phyloP scores from a whole-genome alignment of 192 early-diverging fungal species.

The Oehlia diaphana region DNA sequence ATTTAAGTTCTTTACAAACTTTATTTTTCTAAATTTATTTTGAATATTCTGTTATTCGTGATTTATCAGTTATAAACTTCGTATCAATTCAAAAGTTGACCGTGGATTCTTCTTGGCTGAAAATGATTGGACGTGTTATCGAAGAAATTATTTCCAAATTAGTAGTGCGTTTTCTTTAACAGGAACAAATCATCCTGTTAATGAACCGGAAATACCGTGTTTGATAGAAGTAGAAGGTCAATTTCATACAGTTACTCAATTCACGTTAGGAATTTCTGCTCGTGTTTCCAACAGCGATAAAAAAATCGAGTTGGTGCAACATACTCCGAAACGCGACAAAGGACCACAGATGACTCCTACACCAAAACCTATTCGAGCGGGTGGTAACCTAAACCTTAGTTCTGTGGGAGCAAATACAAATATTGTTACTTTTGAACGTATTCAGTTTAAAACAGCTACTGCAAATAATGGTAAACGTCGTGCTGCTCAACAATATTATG shows the following conservation, averaged over 20 bases:
- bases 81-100: slow-evolving; percentile 80
- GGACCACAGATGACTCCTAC: slow-evolving; percentile 78
- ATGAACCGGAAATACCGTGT: slow-evolving; percentile 58
- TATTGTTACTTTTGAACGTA: slow-evolving; percentile 81
- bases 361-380: slow-evolving; percentile 57
- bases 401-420: slow-evolving; percentile 42
- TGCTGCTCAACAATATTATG: slow-evolving; percentile 94
- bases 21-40: neutral
- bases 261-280: slow-evolving; percentile 76
- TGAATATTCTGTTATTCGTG: slow-evolving; percentile 5
- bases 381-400: slow-evolving; percentile 52
- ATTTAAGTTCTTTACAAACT: neutral
- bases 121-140: slow-evolving; percentile 92
- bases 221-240: slow-evolving; percentile 60
- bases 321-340: slow-evolving; percentile 92
- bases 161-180: slow-evolving; percentile 62
- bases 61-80: slow-evolving; percentile 49
- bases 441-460: slow-evolving; percentile 97
- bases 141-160: slow-evolving; percentile 93
- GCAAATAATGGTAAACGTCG: slow-evolving; percentile 93
- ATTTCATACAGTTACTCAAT: slow-evolving; percentile 59
- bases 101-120: slow-evolving; percentile 90
- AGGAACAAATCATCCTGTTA: slow-evolving; percentile 37
- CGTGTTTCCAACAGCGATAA: slow-evolving; percentile 70
- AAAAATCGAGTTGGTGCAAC: slow-evolving; percentile 80